Percentiles rank a stretch among this genome's conserved stretches.
phyloP scores from a whole-genome alignment of 2,329 filamentous ascomycete species.

The Pseudophaeomoniella oleicola region DNA sequence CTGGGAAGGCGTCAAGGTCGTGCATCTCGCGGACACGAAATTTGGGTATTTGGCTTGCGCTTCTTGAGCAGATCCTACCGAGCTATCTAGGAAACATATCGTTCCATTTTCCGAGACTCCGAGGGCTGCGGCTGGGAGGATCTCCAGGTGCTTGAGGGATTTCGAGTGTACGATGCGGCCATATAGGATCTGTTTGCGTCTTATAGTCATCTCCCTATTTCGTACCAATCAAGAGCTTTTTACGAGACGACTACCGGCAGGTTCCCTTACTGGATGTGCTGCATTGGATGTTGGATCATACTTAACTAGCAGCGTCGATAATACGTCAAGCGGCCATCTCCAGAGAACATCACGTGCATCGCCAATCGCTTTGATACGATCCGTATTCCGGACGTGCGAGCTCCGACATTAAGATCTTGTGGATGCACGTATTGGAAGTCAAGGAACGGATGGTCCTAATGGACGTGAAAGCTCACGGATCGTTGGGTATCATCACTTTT shows the following conservation, averaged over 20 bases:
- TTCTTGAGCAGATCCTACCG: conserved; percentile 2
- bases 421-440: too few species aligned
- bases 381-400: too few species aligned
- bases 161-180: conserved; percentile 6
- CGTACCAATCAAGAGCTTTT: not conserved
- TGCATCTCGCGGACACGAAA: conserved; percentile 1
- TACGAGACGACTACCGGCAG: not conserved
- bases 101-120: conserved; percentile 4
- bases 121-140: conserved; percentile 3
- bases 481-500: too few species aligned
- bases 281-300: not conserved
- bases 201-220: not conserved
- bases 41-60: conserved; percentile 2
- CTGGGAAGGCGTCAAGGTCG: not conserved
- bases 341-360: too few species aligned
- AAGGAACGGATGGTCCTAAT: too few species aligned
- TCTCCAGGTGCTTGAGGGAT: conserved; percentile 5
- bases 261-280: too few species aligned
- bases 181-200: conserved; percentile 2
- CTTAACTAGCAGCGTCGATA: not conserved
- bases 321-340: not conserved
- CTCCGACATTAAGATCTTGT: too few species aligned
- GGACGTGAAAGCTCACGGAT: too few species aligned
- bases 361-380: too few species aligned
- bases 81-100: conserved; percentile 3